Conservation (phyloP, 1,284 basidiomycete genomes). For the Gymnopus androsaceus region DNA sequence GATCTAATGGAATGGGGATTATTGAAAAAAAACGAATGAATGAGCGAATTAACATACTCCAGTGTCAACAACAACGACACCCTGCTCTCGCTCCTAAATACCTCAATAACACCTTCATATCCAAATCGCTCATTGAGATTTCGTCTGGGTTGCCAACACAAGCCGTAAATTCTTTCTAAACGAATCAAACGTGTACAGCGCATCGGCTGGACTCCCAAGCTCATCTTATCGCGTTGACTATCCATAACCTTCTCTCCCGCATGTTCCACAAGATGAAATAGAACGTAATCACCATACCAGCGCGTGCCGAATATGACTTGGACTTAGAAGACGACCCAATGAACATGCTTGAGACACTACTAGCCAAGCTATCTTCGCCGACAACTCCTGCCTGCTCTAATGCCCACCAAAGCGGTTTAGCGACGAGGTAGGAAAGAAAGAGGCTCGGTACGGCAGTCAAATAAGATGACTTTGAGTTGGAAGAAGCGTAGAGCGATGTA, state of each 20-base stretch:
- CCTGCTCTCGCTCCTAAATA: slow-evolving; percentile 80
- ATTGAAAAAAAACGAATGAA: not conserved
- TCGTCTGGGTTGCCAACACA: slow-evolving; percentile 39
- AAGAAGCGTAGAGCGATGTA: slow-evolving; percentile 69
- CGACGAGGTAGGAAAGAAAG: slow-evolving; percentile 57
- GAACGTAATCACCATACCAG: slow-evolving; percentile 82
- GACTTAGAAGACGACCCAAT: slow-evolving; percentile 38
- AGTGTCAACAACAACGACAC: slow-evolving; percentile 60
- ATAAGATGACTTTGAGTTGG: slow-evolving; percentile 60
- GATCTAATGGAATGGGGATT: slow-evolving; percentile 45
- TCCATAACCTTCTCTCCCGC: slow-evolving; percentile 64
- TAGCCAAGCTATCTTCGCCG: slow-evolving; percentile 50
- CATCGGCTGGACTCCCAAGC: slow-evolving; percentile 60
- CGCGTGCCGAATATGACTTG: slow-evolving; percentile 47
- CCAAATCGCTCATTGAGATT: slow-evolving; percentile 48
- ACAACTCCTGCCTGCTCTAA: slow-evolving; percentile 78
- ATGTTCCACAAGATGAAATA: slow-evolving; percentile 63
- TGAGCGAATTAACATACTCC: slow-evolving; percentile 48
- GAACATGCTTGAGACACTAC: slow-evolving; percentile 24
- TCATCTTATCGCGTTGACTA: slow-evolving; percentile 48
- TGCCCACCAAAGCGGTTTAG: slow-evolving; percentile 85
- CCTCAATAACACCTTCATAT: slow-evolving; percentile 72
- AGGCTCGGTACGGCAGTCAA: slow-evolving; percentile 51
- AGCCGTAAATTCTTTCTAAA: slow-evolving; percentile 65
- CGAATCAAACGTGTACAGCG: slow-evolving; percentile 61